Evolutionary conservation across 2,329 filamentous ascomycete genomes (phyloP).

Genomic region (Scorias spongiosa): DNA sequence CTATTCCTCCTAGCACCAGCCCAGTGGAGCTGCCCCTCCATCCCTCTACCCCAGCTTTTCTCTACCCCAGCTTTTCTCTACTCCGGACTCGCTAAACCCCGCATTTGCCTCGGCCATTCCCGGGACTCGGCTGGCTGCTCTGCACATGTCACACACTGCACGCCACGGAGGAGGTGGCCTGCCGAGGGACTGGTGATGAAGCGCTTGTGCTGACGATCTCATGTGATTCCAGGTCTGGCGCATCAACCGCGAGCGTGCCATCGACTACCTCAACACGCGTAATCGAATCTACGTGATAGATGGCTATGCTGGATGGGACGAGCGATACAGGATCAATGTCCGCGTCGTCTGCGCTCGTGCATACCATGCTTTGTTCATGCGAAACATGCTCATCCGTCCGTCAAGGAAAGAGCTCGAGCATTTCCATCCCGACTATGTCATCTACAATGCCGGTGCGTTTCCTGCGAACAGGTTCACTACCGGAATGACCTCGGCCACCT

Average conservation of each 20-base stretch:
- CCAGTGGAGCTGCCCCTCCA: no score
- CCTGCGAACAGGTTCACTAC: conserved; percentile 95
- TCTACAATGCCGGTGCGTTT: conserved; percentile 98
- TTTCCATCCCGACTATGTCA: conserved; percentile 98
- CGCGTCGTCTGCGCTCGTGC: conserved; percentile 96
- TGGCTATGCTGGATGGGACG: conserved; percentile 94
- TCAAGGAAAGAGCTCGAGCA: conserved; percentile 79
- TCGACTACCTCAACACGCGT: conserved; percentile 98
- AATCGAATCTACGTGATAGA: conserved; percentile 98
- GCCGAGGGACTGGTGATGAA: no score
- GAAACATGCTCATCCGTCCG: conserved; percentile 98
- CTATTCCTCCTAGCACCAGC: no score
- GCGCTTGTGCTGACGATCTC: conserved; percentile 15
- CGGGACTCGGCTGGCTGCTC: no score
- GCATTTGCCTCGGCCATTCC: no score
- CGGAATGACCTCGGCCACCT: conserved; percentile 97
- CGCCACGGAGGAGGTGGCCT: no score
- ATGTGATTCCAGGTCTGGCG: conserved; percentile 66
- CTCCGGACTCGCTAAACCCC: no score
- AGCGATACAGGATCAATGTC: conserved; percentile 94
- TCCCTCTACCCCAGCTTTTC: no score
- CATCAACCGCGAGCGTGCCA: conserved; percentile 96
- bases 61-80: no score
- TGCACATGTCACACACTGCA: no score
- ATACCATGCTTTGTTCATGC: conserved; percentile 99